Evolutionary conservation across 2,329 filamentous ascomycete species (phyloP).

Genomic region (Oidium heveae): DNA sequence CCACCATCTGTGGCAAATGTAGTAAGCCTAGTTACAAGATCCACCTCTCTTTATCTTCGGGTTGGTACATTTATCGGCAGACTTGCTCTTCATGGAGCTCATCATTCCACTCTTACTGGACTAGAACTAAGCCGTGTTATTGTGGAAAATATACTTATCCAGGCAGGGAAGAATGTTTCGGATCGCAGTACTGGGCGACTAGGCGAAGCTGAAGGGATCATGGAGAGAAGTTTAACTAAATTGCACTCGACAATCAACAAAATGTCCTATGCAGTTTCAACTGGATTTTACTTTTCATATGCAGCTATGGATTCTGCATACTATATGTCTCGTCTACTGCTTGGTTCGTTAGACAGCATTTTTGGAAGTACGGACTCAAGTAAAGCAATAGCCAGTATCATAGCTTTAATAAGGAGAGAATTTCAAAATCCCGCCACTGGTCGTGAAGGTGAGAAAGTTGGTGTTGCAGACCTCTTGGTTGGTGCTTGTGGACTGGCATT

Average conservation of each 20-base stretch:
- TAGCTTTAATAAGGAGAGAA: conserved; percentile 36
- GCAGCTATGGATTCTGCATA: conserved; percentile 28
- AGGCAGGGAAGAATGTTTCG: conserved; percentile 16
- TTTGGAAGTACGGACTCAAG: conserved; percentile 46
- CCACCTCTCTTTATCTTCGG: conserved; percentile 25
- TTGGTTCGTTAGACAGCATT: conserved; percentile 35
- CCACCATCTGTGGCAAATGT: conserved; percentile 30
- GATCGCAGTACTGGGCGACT: conserved; percentile 16
- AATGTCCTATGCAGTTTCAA: conserved; percentile 33
- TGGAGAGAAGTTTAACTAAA: conserved; percentile 29
- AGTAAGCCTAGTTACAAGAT: conserved; percentile 34
- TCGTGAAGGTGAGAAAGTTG: conserved; percentile 29
- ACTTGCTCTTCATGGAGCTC: conserved; percentile 15
- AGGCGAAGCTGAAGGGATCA: conserved; percentile 28
- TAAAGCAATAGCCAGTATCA: conserved; percentile 38
- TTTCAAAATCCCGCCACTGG: conserved; percentile 38
- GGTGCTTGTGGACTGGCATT: conserved; percentile 36
- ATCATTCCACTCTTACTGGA: conserved; percentile 16
- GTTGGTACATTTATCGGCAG: conserved; percentile 16
- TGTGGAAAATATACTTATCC: conserved; percentile 15
- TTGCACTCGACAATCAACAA: conserved; percentile 31
- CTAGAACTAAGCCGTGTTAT: conserved; percentile 16
- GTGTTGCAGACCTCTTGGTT: conserved; percentile 33
- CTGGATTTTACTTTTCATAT: conserved; percentile 31
- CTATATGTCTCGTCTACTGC: conserved; percentile 29